Conservation (phyloP, 1,284 basidiomycete genomes). For the Trichosporon sp. region DNA sequence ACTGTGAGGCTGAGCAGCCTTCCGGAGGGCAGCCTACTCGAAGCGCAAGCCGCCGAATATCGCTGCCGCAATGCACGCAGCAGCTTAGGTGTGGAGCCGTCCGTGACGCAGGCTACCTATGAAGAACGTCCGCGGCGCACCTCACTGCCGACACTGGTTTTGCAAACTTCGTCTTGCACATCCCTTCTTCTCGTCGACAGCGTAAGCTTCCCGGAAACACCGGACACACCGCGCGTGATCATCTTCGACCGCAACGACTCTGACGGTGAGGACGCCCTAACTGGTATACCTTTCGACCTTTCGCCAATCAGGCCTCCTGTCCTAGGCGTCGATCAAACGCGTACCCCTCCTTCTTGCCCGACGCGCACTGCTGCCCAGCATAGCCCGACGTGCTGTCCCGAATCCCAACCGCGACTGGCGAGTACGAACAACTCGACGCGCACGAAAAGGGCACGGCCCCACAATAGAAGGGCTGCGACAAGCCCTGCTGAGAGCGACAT, state of each 20-base stretch:
- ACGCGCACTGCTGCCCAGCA: neutral
- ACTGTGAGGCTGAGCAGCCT: neutral
- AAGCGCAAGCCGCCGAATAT: no score
- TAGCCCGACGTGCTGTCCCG: no score
- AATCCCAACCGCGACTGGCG: no score
- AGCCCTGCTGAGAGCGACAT: neutral
- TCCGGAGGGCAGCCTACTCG: no score
- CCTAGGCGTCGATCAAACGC: neutral
- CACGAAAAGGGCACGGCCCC: neutral
- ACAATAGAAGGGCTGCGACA: neutral
- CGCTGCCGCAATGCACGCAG: neutral
- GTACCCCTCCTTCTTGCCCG: neutral
- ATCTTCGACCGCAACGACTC: neutral
- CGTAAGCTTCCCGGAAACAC: no score
- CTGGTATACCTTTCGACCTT: neutral
- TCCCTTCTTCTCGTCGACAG: neutral
- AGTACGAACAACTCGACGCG: no score
- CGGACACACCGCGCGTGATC: no score
- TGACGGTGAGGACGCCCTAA: neutral
- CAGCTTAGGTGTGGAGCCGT: neutral
- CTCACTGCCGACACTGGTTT: neutral
- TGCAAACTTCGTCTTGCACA: constrained; percentile 1
- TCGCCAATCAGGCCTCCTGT: neutral
- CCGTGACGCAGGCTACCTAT: neutral
- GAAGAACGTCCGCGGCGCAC: neutral